Base-by-base conservation (phyloP, 495 filamentous ascomycete genomes). In the Jackrogersella minutella region DNA sequence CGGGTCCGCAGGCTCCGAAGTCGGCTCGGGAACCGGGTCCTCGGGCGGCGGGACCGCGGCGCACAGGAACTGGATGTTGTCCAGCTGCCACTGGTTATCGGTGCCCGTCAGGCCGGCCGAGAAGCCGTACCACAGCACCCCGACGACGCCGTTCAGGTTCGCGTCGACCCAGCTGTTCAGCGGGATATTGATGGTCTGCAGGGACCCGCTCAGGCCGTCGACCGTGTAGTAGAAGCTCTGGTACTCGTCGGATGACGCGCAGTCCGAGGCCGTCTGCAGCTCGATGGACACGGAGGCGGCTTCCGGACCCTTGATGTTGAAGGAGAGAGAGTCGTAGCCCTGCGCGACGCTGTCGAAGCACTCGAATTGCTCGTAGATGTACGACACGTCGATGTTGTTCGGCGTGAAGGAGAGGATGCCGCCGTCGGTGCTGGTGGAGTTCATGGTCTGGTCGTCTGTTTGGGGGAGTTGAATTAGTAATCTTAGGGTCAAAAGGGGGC, bases 361-460 rank as follows among this genome's bases (percentile, higher is more conserved):
- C 7, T 71, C 62, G 55, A 87, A 83, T 9, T 79, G 80, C 58
- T 85, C 84, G 57, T 87, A 87, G 60, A 86, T 84, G 68, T 88
- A 88, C n/a, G 82, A 82, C 10, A 28, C 36, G 2, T 74, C 68
- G 8, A 58, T 57, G 43, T 77, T 60, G 28, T 77, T 82, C 7
- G 83, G 83, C 4, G 78, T 81, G 70, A 88, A 87, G 7, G 79
- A 78, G 3, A 87, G 79, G 62, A 79, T 74, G 52, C 80, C 77
- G 19, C 75, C 77, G 19, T 74, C 73, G 11, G 75, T 78, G 44
- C 78, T 77, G 65, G 86, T 83, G 13, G 77, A 74, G 44, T 74
- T 77, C 79, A 86, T 85, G 41, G 79, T 78, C 1, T 80, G 80
- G 74, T 88, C 86, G 72, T 87, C 85, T 87, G 58, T 13, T 67